Evolutionary conservation across 176 grass and related monocot genomes (phyloP).

Genomic region (Musa acuminata): DNA sequence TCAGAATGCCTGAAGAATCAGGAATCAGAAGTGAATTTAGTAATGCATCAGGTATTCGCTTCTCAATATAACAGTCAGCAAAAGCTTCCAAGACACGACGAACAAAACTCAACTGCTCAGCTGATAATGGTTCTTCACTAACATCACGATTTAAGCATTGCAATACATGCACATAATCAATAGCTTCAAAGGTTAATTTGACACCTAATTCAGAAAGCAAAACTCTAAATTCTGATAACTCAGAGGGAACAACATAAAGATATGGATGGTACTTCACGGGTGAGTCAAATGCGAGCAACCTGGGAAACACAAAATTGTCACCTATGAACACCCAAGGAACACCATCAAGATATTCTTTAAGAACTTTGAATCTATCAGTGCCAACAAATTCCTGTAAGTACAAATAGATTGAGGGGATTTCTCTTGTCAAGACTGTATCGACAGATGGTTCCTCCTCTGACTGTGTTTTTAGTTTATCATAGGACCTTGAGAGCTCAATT

Average conservation of each 20-base stretch:
- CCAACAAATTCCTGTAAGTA: slow-evolving; percentile 62
- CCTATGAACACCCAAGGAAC: slow-evolving; percentile 81
- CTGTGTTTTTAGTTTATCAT: slow-evolving; percentile 50
- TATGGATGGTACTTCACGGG: slow-evolving; percentile 95
- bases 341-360: slow-evolving; percentile 65
- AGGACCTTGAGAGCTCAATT: slow-evolving; percentile 81
- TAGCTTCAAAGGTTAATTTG: slow-evolving; percentile 74
- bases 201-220: slow-evolving; percentile 76
- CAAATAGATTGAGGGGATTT: slow-evolving; percentile 53
- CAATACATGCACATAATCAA: slow-evolving; percentile 76
- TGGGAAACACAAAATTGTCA: slow-evolving; percentile 60
- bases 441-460: slow-evolving; percentile 41
- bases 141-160: slow-evolving; percentile 44
- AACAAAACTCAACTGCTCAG: slow-evolving; percentile 77
- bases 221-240: slow-evolving; percentile 68
- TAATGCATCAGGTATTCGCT: slow-evolving; percentile 49
- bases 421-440: slow-evolving; percentile 54
- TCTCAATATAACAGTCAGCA: slow-evolving; percentile 59
- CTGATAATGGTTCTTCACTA: slow-evolving; percentile 68
- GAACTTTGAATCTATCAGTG: slow-evolving; percentile 30
- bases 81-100: slow-evolving; percentile 89
- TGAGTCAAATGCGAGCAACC: slow-evolving; percentile 89
- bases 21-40: slow-evolving; percentile 68
- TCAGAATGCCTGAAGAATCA: slow-evolving; percentile 62
- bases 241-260: slow-evolving; percentile 91